Evolutionary conservation across 129 eudicot species (phyloP).

Genomic region (Lonicera japonica): DNA sequence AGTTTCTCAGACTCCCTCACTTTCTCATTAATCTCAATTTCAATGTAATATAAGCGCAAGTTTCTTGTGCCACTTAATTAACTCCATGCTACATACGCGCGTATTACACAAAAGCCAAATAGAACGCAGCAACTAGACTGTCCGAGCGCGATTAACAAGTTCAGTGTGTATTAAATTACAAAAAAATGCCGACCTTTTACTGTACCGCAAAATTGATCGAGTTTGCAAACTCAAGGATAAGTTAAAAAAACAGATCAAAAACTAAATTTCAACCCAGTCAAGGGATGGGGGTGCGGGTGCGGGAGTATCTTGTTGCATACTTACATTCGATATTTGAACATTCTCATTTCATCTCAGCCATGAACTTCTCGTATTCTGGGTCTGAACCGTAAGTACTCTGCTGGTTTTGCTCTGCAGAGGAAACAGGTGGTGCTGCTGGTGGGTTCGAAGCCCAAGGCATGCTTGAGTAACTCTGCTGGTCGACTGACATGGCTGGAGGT

Average conservation of each 20-base stretch:
- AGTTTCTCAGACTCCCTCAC: neutral
- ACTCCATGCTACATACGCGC: neutral
- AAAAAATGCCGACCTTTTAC: neutral
- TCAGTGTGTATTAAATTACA: neutral
- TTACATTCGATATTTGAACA: constrained; percentile 18
- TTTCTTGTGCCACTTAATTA: neutral
- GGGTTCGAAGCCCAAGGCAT: constrained; percentile 79
- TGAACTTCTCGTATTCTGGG: constrained; percentile 80
- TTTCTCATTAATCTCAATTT: neutral
- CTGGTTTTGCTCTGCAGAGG: constrained; percentile 49
- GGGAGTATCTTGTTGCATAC: constrained; percentile 17
- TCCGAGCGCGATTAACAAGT: neutral
- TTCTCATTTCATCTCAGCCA: constrained; percentile 79
- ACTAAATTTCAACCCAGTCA: neutral
- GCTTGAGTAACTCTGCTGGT: constrained; percentile 46
- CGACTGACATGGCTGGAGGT: constrained; percentile 36
- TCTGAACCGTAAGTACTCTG: constrained; percentile 48
- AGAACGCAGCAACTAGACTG: neutral
- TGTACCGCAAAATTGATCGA: neutral
- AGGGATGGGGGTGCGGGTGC: constrained; percentile 1
- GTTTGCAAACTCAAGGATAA: neutral
- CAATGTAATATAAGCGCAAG: neutral
- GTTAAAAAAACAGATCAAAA: neutral
- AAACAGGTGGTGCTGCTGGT: constrained; percentile 40
- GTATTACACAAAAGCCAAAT: neutral